A percentile compares a stretch with the other conserved stretches of the same genome.
phyloP scores from a whole-genome alignment of 441 rosid species.

The Aleurites moluccanus region DNA sequence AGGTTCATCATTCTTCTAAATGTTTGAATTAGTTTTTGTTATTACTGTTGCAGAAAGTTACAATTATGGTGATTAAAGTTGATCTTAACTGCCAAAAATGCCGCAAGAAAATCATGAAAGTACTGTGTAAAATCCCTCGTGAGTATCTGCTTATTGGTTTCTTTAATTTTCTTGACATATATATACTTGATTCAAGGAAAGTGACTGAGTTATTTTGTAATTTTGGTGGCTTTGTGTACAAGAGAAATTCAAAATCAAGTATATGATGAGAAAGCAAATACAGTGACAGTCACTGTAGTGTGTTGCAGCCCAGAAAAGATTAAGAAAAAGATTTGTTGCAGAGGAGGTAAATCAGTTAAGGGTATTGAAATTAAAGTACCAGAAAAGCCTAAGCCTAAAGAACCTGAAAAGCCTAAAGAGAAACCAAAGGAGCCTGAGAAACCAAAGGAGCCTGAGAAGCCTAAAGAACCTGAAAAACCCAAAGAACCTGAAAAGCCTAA shows the following conservation, averaged over 20 bases:
- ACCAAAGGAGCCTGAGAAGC: constrained; percentile 14
- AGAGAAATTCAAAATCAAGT: constrained; percentile 66
- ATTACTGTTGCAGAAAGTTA: constrained; percentile 31
- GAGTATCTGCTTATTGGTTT: constrained; percentile 25
- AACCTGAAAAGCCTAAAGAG: neutral
- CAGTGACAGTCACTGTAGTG: constrained; percentile 58
- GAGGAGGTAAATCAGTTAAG: constrained; percentile 51
- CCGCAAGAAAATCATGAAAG: constrained; percentile 68
- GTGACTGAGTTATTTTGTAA: constrained; percentile 39
- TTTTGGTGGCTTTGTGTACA: constrained; percentile 39
- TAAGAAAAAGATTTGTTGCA: constrained; percentile 54
- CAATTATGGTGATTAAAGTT: constrained; percentile 57
- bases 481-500: neutral
- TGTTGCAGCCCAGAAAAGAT: constrained; percentile 77
- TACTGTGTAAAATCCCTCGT: constrained; percentile 69
- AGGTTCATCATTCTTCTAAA: neutral
- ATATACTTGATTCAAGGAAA: neutral
- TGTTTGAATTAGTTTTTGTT: neutral
- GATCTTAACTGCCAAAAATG: constrained; percentile 64
- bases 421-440: constrained; percentile 21
- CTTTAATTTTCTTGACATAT: neutral
- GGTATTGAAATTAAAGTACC: constrained; percentile 50
- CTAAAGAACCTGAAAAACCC: neutral
- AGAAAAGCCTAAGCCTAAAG: constrained; percentile 21
- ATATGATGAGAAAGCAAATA: constrained; percentile 62